phyloP scores from a whole-genome alignment of 2,329 filamentous ascomycete species.

The Talaromyces sp. region DNA sequence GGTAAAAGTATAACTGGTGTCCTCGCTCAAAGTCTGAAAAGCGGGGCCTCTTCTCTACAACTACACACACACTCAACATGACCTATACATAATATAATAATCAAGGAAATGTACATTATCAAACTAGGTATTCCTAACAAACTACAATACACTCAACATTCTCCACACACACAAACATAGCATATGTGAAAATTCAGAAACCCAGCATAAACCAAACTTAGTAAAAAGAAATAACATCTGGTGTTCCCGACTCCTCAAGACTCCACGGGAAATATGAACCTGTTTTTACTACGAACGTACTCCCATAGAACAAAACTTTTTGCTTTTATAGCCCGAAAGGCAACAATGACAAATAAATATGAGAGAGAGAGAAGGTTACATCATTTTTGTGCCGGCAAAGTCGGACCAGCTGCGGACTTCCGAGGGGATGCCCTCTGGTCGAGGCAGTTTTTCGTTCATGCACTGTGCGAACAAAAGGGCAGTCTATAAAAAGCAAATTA shows the following conservation, averaged over 20 bases:
- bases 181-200: background rate
- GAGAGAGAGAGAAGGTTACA: conserved; percentile 27
- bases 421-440: conserved; percentile 76
- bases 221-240: background rate
- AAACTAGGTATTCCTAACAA: background rate
- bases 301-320: background rate
- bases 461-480: conserved; percentile 93
- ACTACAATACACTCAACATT: background rate
- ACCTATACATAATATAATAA: background rate
- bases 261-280: background rate
- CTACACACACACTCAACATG: background rate
- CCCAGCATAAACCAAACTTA: background rate
- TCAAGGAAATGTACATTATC: background rate
- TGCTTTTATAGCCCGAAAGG: background rate
- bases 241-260: conserved; percentile 1
- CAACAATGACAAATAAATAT: too few relatives aligned
- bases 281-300: background rate
- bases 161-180: background rate
- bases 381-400: conserved; percentile 69
- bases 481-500: too few relatives aligned
- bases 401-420: conserved; percentile 95
- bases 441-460: conserved; percentile 93
- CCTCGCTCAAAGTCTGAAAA: background rate
- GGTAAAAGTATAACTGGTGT: background rate
- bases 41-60: background rate